Evolutionary conservation across 2,329 filamentous ascomycete genomes (phyloP).

Genomic region (Ceratocystis diversiconidia): DNA sequence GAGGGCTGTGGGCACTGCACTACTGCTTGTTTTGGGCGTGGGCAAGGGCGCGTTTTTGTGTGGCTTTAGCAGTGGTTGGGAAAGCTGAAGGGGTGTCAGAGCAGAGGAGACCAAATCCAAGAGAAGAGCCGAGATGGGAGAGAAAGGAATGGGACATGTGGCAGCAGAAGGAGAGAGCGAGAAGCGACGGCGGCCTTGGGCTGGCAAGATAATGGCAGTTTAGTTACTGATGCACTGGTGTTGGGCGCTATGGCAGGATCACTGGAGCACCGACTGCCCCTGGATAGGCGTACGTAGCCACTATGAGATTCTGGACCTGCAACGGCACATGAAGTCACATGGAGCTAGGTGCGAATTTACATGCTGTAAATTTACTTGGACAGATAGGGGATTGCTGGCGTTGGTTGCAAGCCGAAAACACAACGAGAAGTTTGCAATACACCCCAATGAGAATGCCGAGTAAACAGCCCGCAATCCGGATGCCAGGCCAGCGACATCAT

Average conservation of each 20-base stretch:
- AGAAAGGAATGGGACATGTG: not conserved
- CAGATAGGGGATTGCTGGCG: not conserved
- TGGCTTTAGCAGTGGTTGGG: slow-evolving; percentile 3
- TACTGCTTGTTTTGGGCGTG: not conserved
- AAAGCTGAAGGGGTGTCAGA: not conserved
- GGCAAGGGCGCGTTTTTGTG: not conserved
- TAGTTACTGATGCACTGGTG: not conserved
- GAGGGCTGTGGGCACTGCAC: not conserved
- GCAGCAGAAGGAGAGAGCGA: not conserved
- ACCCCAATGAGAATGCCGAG: too few relatives aligned
- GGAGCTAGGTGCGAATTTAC: not conserved
- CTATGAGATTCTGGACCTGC: not conserved
- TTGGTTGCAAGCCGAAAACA: too few relatives aligned
- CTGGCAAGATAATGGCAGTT: not conserved
- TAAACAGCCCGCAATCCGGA: too few relatives aligned
- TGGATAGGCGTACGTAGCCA: not conserved
- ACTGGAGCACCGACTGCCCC: not conserved
- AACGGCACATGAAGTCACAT: not conserved
- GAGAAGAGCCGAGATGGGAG: not conserved
- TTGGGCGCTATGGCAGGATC: not conserved
- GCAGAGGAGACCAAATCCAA: not conserved
- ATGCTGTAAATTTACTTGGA: not conserved
- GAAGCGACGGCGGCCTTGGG: not conserved
- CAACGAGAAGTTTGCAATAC: too few relatives aligned
- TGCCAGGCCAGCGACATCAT: too few relatives aligned